Evolutionary conservation across 805 yeast genomes (phyloP).

Genomic region (Maudiozyma pseudohumilis): DNA sequence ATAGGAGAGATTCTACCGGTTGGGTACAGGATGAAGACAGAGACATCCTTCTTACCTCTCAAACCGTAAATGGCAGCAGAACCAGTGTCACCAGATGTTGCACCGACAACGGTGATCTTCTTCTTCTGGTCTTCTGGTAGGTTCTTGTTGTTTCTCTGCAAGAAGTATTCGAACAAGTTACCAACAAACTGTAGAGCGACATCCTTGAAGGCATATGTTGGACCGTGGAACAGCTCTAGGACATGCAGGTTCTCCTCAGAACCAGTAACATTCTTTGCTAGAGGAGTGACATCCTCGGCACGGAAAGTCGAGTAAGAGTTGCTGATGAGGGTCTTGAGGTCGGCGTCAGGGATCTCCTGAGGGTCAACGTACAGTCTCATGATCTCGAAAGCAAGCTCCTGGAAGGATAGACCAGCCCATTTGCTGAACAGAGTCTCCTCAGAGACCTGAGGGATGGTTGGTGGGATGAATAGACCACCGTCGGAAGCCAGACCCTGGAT

Average conservation of each 20-base stretch:
- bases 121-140: constrained; percentile 53
- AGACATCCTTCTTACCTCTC: constrained; percentile 94
- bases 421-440: constrained; percentile 43
- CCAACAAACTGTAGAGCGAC: constrained; percentile 98
- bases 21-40: constrained; percentile 92
- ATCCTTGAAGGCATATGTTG: constrained; percentile 97
- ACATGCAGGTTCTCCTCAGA: constrained; percentile 52
- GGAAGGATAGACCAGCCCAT: constrained; percentile 72
- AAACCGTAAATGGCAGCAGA: constrained; percentile 98
- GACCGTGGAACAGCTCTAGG: constrained; percentile 95
- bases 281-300: constrained; percentile 79
- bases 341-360: constrained; percentile 64
- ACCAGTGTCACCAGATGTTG: constrained; percentile 98
- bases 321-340: constrained; percentile 50
- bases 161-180: constrained; percentile 86
- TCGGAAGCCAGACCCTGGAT: constrained; percentile 91
- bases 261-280: constrained; percentile 47
- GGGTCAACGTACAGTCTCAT: constrained; percentile 66
- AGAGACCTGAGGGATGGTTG: constrained; percentile 58
- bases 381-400: constrained; percentile 79
- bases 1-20: constrained; percentile 95
- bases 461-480: constrained; percentile 91
- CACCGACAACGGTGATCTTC: constrained; percentile 92
- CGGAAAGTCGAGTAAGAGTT: constrained; percentile 89
- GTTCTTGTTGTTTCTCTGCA: constrained; percentile 59